Evolutionary conservation across 371 early-diverging fungal genomes (phyloP).

Genomic region (Mucor racemosus): DNA sequence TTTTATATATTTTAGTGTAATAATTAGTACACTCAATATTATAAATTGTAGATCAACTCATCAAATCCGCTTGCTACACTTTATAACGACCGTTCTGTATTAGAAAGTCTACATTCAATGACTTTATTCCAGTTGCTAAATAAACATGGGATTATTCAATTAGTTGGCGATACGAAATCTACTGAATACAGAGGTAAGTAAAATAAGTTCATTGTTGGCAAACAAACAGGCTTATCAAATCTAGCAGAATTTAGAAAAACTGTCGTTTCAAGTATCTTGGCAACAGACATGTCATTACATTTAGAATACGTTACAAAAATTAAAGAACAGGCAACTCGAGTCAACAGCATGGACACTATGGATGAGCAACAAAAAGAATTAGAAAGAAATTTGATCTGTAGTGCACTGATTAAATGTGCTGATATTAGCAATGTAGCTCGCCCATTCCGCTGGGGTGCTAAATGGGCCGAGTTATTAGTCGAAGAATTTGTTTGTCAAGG

Average conservation of each 20-base stretch:
- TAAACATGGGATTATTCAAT: conserved; percentile 58
- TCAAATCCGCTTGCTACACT: conserved; percentile 81
- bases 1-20: not conserved
- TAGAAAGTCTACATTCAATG: conserved; percentile 93
- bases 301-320: conserved; percentile 74
- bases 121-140: conserved; percentile 83
- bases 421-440: conserved; percentile 80
- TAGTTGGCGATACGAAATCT: conserved; percentile 31
- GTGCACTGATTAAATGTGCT: conserved; percentile 83
- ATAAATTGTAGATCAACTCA: conserved; percentile 22
- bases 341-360: conserved; percentile 10
- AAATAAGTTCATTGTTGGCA: not conserved
- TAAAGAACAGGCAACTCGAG: conserved; percentile 58
- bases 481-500: conserved; percentile 71
- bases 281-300: conserved; percentile 85
- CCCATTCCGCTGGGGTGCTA: conserved; percentile 57
- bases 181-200: conserved; percentile 25
- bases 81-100: conserved; percentile 90
- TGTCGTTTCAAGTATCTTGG: conserved; percentile 73
- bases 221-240: not conserved
- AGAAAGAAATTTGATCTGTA: conserved; percentile 63
- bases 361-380: conserved; percentile 30
- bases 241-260: conserved; percentile 65
- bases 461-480: conserved; percentile 61
- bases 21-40: too few species aligned